Percentiles rank a stretch among this genome's conserved stretches.
These are phyloP conservation scores for Chlorociboria aeruginascens DNA, from an alignment of 495 filamentous ascomycete genomes.

Conservation along the genomic window DNA sequence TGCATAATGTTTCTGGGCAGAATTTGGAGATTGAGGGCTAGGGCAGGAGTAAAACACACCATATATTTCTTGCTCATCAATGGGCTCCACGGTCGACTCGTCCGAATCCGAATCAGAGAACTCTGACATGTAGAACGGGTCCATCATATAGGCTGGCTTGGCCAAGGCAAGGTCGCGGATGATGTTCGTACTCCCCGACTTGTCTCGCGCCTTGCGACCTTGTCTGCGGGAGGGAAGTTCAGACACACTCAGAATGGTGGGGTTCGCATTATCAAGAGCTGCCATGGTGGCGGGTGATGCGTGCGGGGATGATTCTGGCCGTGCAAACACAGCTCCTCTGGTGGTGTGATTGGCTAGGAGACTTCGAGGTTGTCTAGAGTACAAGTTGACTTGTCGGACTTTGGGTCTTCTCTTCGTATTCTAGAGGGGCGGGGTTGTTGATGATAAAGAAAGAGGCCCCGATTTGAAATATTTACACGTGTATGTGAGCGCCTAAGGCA, in stretches of 20 bases:
- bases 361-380: no score
- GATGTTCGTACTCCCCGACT: slow-evolving; percentile 1
- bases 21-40: neutral
- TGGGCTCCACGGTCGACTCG: slow-evolving; percentile 58
- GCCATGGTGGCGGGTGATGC: slow-evolving; percentile 1
- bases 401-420: no score
- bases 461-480: no score
- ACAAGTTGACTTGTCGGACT: no score
- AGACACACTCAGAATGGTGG: slow-evolving; percentile 79
- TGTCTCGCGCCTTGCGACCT: slow-evolving; percentile 32
- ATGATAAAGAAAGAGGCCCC: no score
- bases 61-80: slow-evolving; percentile 95
- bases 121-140: slow-evolving; percentile 17
- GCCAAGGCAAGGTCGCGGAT: slow-evolving; percentile 9
- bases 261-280: slow-evolving; percentile 74
- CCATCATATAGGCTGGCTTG: slow-evolving; percentile 11
- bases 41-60: slow-evolving; percentile 36
- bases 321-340: no score
- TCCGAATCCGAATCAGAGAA: slow-evolving; percentile 34
- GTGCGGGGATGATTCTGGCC: neutral
- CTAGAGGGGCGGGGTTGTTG: neutral
- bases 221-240: slow-evolving; percentile 64
- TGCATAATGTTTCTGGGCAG: neutral
- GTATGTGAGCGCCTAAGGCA: neutral
- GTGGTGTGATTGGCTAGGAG: no score